Percentiles rank a stretch among this genome's conserved stretches.
phyloP scores from a whole-genome alignment of 1,284 basidiomycete genomes.

The Ustilago loliicola region DNA sequence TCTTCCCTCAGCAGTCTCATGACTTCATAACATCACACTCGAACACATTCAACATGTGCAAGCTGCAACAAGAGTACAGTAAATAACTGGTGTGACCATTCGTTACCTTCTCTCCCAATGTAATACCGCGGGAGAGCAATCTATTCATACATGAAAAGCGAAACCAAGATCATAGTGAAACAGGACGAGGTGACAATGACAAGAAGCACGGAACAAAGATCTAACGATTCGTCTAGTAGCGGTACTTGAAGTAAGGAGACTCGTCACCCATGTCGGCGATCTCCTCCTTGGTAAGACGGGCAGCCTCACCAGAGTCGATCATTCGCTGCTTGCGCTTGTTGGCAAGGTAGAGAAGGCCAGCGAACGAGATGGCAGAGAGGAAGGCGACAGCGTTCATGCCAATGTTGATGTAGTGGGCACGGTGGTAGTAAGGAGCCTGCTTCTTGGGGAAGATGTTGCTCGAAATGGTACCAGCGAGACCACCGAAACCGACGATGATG shows the following conservation, averaged over 20 bases:
- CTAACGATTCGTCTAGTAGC: constrained; percentile 39
- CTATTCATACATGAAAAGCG: constrained; percentile 32
- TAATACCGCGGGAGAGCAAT: constrained; percentile 18
- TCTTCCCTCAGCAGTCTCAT: background rate
- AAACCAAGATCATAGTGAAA: constrained; percentile 1
- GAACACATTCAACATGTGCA: background rate
- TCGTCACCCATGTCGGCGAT: constrained; percentile 57
- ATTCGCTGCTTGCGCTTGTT: constrained; percentile 51
- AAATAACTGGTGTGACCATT: constrained; percentile 5
- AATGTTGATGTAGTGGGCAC: constrained; percentile 58
- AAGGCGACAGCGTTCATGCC: constrained; percentile 49
- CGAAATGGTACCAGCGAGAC: constrained; percentile 58
- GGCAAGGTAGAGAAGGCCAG: constrained; percentile 46
- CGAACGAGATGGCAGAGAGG: constrained; percentile 45
- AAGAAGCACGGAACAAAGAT: constrained; percentile 1
- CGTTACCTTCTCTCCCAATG: constrained; percentile 7
- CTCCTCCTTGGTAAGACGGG: constrained; percentile 36
- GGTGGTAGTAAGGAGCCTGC: constrained; percentile 55
- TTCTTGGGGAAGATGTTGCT: constrained; percentile 59
- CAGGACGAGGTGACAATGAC: constrained; percentile 10
- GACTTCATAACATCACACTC: background rate
- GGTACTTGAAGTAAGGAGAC: constrained; percentile 62
- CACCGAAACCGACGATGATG: constrained; percentile 59
- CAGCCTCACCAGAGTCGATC: constrained; percentile 59
- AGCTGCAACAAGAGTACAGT: background rate